Conservation (phyloP, 1,139 yeast species). For the Casaregolazyma suthepensis region DNA sequence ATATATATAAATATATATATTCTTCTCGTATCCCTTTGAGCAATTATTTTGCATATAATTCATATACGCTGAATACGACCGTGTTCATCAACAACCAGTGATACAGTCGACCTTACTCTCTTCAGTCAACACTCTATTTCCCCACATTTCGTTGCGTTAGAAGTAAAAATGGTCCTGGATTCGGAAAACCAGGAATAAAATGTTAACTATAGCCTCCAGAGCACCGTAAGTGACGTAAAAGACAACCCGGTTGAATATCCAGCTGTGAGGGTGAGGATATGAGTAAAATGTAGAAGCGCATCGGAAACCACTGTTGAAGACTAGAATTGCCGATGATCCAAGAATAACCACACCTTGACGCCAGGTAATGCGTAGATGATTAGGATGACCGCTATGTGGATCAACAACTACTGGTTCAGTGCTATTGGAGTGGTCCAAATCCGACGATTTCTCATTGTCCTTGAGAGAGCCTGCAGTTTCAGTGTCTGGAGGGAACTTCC, state of each 20-base stretch:
- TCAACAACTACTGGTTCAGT: conserved; percentile 37
- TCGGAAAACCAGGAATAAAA: conserved; percentile 54
- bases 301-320: conserved; percentile 54
- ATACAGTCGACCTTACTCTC: background rate
- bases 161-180: conserved; percentile 18
- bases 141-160: background rate
- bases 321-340: conserved; percentile 47
- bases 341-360: conserved; percentile 40
- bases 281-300: conserved; percentile 46
- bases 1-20: background rate
- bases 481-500: conserved; percentile 14
- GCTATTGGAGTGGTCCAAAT: conserved; percentile 33
- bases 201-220: conserved; percentile 51
- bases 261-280: conserved; percentile 25
- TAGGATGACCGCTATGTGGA: conserved; percentile 36
- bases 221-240: conserved; percentile 67
- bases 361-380: conserved; percentile 25
- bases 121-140: background rate
- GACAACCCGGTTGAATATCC: conserved; percentile 48
- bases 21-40: background rate
- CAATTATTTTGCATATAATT: background rate
- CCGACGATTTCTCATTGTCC: conserved; percentile 30
- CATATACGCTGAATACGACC: background rate
- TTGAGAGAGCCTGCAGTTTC: conserved; percentile 24
- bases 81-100: background rate